Base-by-base conservation (phyloP, 305 asterid species). In the Petunia hybrid region DNA sequence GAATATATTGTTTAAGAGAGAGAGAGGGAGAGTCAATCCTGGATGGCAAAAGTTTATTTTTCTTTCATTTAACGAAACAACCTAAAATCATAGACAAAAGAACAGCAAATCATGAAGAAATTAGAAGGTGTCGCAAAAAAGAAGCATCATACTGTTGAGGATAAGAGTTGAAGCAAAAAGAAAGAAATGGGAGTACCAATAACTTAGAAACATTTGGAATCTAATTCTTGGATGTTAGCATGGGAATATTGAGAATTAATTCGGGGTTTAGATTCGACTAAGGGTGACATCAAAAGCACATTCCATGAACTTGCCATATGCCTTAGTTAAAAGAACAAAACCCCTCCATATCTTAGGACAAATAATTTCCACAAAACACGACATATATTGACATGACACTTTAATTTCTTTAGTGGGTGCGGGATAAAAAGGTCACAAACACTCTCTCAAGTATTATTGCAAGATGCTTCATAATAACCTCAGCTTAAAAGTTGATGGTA, bases 151-250 rank as follows among this genome's bases (percentile, higher is more conserved):
- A 22, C 31, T 6, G n/a, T 41, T 43, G 81, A 57, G 35, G 81
- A 57, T 65, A 80, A 76, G 14, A 73, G 69, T 74, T 64, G 40
- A 62, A 75, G 84, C 75, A 31, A 22, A 22, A 22, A 22, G 31
- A 22, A 22, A 22, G 31, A 22, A 22, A 22, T 22, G 31, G 31
- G 31, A 22, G 31, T 22, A 22, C 31, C 31, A 22, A 22, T 22
- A 46, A 80, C 45, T 46, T 66, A 45, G 68, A 80, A 8, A 35
- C 68, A 48, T 40, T 84, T 78, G 87, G 82, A 81, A 81, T 77
- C 82, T 13, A 77, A 77, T 81, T 81, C 74, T 70, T 70, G 76
- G 78, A 31, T 76, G 67, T 3, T 38, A 63, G 42, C 2, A 51
- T 38, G 6, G 46, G 51, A 55, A 73, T 73, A 56, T 68, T 31